Percentiles rank a stretch among this genome's conserved stretches.
These are phyloP conservation scores for Sequoiadendron giganteum DNA, from an alignment of 75 land plant species.

Conservation along the genomic window DNA sequence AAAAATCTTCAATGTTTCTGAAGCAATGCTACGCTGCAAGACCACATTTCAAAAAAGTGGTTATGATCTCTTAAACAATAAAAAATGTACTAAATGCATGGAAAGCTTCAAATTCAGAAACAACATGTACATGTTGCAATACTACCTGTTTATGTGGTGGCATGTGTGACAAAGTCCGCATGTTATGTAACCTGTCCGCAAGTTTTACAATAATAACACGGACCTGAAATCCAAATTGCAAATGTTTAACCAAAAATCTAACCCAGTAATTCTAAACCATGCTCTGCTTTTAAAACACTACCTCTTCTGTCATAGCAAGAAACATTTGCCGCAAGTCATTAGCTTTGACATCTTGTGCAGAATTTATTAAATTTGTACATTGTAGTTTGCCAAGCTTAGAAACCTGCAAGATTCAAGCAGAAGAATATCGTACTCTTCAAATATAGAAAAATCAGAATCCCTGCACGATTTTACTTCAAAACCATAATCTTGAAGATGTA, in stretches of 20 bases:
- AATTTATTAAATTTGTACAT: conserved; percentile 45
- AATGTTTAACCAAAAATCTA: background rate
- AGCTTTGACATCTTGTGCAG: conserved; percentile 88
- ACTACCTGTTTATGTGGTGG: conserved; percentile 93
- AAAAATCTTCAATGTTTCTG: conserved; percentile 93
- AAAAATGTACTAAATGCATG: background rate
- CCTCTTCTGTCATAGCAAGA: conserved; percentile 98
- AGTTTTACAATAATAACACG: conserved; percentile 97
- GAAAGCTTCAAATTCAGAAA: background rate
- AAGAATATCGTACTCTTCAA: background rate
- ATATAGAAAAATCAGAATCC: background rate
- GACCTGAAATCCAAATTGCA: conserved; percentile 48
- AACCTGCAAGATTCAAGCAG: conserved; percentile 47
- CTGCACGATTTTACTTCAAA: background rate
- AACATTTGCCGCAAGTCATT: conserved; percentile 98
- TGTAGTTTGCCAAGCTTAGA: conserved; percentile 93
- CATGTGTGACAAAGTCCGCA: conserved; percentile 95
- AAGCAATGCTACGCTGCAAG: conserved; percentile 79
- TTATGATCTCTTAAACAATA: background rate
- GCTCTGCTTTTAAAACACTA: conserved; percentile 6
- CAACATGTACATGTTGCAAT: background rate
- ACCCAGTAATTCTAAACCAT: background rate
- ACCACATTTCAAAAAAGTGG: conserved; percentile 2
- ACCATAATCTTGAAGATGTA: background rate
- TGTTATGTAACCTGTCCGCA: conserved; percentile 94